A percentile compares a stretch with the other conserved stretches of the same genome.
Evolutionary conservation across 257 asterid species (phyloP).

Genomic region (Eucommia ulmoides): DNA sequence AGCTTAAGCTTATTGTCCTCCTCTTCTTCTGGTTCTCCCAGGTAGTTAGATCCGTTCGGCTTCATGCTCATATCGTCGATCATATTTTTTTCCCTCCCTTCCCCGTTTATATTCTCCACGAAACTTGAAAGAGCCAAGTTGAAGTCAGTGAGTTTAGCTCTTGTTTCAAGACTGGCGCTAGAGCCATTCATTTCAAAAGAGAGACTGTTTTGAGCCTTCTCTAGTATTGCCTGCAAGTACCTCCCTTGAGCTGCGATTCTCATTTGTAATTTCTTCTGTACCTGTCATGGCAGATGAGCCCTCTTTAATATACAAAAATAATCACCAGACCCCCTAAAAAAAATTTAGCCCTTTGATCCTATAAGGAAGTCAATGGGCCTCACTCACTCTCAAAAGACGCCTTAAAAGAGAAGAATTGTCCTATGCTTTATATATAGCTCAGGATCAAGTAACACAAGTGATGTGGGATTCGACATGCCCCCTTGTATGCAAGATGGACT

Average conservation of each 20-base stretch:
- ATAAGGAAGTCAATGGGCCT: no score
- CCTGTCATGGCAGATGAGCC: conserved; percentile 26
- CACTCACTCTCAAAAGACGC: no score
- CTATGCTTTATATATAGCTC: no score
- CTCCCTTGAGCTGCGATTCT: conserved; percentile 93
- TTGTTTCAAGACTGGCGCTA: conserved; percentile 37
- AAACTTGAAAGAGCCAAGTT: conserved; percentile 56
- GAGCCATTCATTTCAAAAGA: conserved; percentile 31
- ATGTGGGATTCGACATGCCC: no score
- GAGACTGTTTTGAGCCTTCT: conserved; percentile 59
- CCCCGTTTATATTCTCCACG: conserved; percentile 46
- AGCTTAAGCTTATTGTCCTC: conserved; percentile 27
- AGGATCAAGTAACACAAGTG: no score
- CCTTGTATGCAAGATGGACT: no score
- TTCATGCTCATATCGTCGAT: conserved; percentile 12
- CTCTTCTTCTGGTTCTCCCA: conserved; percentile 16
- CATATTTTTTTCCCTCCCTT: conserved; percentile 18
- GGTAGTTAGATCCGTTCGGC: conserved; percentile 12
- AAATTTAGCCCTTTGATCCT: neutral
- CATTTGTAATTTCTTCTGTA: conserved; percentile 77
- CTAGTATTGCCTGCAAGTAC: conserved; percentile 72
- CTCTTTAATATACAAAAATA: neutral
- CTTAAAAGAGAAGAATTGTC: no score
- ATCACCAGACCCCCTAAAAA: neutral
- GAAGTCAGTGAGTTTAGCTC: conserved; percentile 52